Base-by-base conservation (phyloP, 2,329 filamentous ascomycete genomes). In the Purpureocillium takamizusanense region DNA sequence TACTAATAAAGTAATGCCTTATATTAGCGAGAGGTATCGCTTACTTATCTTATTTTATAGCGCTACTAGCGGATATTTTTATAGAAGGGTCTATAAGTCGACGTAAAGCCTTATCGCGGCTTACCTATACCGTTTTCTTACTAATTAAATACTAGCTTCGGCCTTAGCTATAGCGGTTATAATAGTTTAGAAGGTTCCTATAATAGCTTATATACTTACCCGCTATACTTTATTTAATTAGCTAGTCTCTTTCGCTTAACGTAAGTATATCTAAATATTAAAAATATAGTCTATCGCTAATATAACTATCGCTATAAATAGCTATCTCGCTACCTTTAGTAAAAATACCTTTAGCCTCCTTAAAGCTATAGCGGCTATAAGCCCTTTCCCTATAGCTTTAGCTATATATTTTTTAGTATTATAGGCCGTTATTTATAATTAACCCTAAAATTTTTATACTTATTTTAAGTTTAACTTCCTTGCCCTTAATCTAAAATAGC, bases 331-430 rank as follows among this genome's bases (percentile, higher is more conserved):
- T 10, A 27, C 33, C 13, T 15, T 13, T 9, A 32, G 44, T 4
- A 37, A 33, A 2, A 39, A n/a, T 13, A 37, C 35, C 23, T 39
- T 39, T 1, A 45, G 39, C 23, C 37, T 35, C 14, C 27, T 42
- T 29, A 43, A 31, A 15, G n/a, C 15, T 11, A 45, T 41, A 7
- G 39, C 27, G 1, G 40, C 38, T 4, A 28, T 9, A 1, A 42
- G 31, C 11, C 42, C 50, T 18, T 44, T 46, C n/a, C n/a, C n/a
- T n/a, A n/a, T n/a, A n/a, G n/a, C n/a, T n/a, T n/a, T n/a, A n/a
- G n/a, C n/a, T n/a, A n/a, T n/a, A n/a, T n/a, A n/a, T n/a, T n/a
- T n/a, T n/a, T n/a, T n/a, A n/a, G n/a, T n/a, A n/a, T n/a, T n/a
- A n/a, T n/a, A n/a, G n/a, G n/a, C n/a, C n/a, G n/a, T n/a, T n/a